These are phyloP conservation scores for Nyctanthes arbortristis DNA, from an alignment of 257 asterid genomes.

Conservation along the genomic window DNA sequence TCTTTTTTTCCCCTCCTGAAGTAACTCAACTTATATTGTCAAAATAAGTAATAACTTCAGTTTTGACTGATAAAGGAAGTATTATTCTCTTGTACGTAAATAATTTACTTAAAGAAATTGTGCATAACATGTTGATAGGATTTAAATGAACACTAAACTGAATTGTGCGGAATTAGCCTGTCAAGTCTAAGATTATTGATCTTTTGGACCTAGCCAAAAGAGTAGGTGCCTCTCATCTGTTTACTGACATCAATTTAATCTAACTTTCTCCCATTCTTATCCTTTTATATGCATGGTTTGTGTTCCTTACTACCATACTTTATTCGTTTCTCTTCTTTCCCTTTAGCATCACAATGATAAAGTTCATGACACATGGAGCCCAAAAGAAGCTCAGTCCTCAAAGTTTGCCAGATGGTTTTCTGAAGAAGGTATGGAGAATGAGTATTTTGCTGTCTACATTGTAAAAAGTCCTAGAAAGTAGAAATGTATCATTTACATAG, in stretches of 20 bases:
- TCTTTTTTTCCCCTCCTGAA: too few relatives aligned
- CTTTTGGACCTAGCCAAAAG: background rate
- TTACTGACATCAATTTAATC: background rate
- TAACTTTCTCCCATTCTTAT: background rate
- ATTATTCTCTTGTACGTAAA: background rate
- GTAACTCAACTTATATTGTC: background rate
- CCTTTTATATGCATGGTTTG: slow-evolving; percentile 19
- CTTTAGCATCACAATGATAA: slow-evolving; percentile 50
- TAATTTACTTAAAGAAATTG: background rate
- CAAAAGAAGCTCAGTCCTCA: slow-evolving; percentile 51
- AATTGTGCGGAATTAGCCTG: background rate
- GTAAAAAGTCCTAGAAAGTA: slow-evolving; percentile 15
- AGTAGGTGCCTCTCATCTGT: background rate
- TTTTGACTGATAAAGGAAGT: background rate
- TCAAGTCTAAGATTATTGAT: background rate
- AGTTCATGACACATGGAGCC: slow-evolving; percentile 51
- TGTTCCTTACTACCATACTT: slow-evolving; percentile 4
- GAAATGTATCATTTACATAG: background rate
- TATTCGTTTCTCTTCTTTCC: slow-evolving; percentile 23
- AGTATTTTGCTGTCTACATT: slow-evolving; percentile 11
- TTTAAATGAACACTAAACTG: background rate
- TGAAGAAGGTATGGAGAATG: slow-evolving; percentile 65
- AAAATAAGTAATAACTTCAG: background rate
- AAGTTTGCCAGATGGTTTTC: slow-evolving; percentile 86
- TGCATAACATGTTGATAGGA: background rate